phyloP scores from a whole-genome alignment of 2,329 filamentous ascomycete species.

The Calonectria montana region DNA sequence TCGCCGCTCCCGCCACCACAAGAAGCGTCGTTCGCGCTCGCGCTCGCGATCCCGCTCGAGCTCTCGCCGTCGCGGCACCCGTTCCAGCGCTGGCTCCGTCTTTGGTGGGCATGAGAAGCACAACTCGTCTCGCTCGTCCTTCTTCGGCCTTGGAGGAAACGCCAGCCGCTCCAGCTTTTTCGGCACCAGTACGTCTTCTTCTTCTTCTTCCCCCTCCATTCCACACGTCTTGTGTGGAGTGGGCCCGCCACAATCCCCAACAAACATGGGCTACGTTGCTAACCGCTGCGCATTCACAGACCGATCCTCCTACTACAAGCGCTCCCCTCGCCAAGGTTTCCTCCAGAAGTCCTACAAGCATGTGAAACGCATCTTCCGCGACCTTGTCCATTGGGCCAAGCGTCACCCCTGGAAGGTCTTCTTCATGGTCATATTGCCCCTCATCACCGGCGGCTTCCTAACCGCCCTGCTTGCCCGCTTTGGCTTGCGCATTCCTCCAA shows the following conservation, averaged over 20 bases:
- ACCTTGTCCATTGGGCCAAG: conserved; percentile 84
- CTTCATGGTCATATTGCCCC: conserved; percentile 85
- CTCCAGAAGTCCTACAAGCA: conserved; percentile 78
- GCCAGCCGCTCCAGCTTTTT: conserved; percentile 60
- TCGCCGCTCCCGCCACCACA: conserved; percentile 45
- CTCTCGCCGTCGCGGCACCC: conserved; percentile 44
- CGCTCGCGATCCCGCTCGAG: conserved; percentile 54
- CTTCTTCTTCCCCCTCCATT: background rate
- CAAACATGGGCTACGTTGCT: conserved; percentile 4
- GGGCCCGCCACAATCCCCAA: background rate
- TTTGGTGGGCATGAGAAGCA: conserved; percentile 51
- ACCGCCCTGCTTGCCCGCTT: conserved; percentile 82
- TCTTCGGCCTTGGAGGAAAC: conserved; percentile 60
- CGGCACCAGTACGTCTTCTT: conserved; percentile 53
- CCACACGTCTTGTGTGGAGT: background rate
- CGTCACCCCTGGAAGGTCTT: conserved; percentile 89
- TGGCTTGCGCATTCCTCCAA: conserved; percentile 79
- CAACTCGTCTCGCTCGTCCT: conserved; percentile 56
- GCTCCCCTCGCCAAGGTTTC: conserved; percentile 84
- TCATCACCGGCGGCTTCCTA: conserved; percentile 86
- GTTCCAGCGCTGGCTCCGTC: conserved; percentile 48
- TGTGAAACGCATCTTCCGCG: conserved; percentile 81
- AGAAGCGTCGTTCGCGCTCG: conserved; percentile 51
- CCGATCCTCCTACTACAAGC: conserved; percentile 78
- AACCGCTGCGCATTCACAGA: conserved; percentile 44